A percentile compares a stretch with the other conserved stretches of the same genome.
phyloP scores from a whole-genome alignment of 176 grass and related monocot genomes.

The Lolium multiflorum region DNA sequence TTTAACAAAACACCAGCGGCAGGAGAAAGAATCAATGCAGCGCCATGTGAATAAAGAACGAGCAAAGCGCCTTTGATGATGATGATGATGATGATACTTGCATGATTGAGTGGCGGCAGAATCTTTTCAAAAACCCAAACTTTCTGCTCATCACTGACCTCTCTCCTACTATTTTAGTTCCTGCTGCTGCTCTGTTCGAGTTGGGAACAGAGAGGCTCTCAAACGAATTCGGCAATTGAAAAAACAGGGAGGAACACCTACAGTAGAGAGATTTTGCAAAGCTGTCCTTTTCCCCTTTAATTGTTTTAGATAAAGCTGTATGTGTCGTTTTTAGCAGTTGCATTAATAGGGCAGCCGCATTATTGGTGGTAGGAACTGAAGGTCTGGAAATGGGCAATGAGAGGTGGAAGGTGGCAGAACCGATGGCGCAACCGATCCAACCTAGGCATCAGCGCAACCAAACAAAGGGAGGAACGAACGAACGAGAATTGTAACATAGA shows the following conservation, averaged over 20 bases:
- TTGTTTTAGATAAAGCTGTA: background rate
- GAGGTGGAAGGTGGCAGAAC: slow-evolving; percentile 4
- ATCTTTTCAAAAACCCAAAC: slow-evolving; percentile 46
- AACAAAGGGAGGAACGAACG: background rate
- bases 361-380: slow-evolving; percentile 26
- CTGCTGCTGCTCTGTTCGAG: background rate
- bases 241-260: background rate
- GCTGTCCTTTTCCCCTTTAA: background rate
- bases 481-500: background rate
- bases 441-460: background rate
- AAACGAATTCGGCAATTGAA: background rate
- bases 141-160: background rate
- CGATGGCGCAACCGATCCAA: slow-evolving; percentile 36
- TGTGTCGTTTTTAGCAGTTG: slow-evolving; percentile 28
- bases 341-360: slow-evolving; percentile 18
- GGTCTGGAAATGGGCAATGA: background rate
- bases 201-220: slow-evolving; percentile 8
- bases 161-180: background rate
- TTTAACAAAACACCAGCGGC: background rate
- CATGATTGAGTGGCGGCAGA: slow-evolving; percentile 18
- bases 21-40: slow-evolving; percentile 37
- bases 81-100: background rate
- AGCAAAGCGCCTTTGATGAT: slow-evolving; percentile 34
- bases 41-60: slow-evolving; percentile 49
- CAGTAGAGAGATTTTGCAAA: background rate